Conservation (phyloP, 164 flowering plant genomes). For the Umbilicus rupestris region DNA sequence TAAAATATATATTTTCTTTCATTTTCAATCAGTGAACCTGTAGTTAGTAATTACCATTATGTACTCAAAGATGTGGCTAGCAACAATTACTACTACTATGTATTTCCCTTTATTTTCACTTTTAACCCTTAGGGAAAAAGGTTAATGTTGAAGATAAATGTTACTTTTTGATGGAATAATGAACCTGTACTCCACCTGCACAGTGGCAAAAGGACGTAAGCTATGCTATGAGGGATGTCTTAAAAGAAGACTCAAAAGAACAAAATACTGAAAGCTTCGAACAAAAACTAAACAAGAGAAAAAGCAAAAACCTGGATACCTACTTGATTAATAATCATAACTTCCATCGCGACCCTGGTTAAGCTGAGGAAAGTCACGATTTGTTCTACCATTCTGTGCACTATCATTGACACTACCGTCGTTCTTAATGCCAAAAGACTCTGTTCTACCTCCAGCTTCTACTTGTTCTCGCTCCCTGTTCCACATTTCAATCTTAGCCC, state of each 20-base stretch:
- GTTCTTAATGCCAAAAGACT: slow-evolving; percentile 11
- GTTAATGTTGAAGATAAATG: neutral
- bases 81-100: neutral
- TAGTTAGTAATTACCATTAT: neutral
- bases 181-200: slow-evolving; percentile 40
- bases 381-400: slow-evolving; percentile 7
- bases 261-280: neutral
- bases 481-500: slow-evolving; percentile 31
- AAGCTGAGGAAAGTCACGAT: slow-evolving; percentile 12
- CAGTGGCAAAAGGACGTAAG: slow-evolving; percentile 35
- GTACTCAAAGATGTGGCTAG: neutral
- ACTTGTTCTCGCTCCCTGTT: slow-evolving; percentile 23
- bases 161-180: slow-evolving; percentile 16
- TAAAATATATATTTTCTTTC: too few relatives aligned
- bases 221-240: slow-evolving; percentile 13
- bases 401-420: slow-evolving; percentile 9
- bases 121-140: neutral
- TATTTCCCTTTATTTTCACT: neutral
- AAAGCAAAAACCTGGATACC: slow-evolving; percentile 13
- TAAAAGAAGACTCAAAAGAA: neutral
- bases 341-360: slow-evolving; percentile 10
- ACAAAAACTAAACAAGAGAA: neutral
- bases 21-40: too few relatives aligned
- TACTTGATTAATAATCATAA: slow-evolving; percentile 5
- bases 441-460: slow-evolving; percentile 10